These are phyloP conservation scores for Salix exigua DNA, from an alignment of 345 rosid genomes.

Conservation along the genomic window DNA sequence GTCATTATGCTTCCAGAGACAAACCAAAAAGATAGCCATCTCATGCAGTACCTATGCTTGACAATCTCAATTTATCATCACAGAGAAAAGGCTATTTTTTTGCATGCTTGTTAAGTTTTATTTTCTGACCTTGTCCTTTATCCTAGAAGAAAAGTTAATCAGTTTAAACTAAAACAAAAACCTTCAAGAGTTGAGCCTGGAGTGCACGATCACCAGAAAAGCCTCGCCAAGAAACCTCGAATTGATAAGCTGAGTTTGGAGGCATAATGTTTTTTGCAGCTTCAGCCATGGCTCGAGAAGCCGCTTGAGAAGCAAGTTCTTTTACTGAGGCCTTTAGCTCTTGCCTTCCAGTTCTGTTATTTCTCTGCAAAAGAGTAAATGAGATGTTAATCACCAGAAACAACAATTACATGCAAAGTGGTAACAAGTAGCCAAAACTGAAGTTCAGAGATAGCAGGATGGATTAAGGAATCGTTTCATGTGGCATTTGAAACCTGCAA, in stretches of 20 bases:
- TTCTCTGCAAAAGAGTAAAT: conserved; percentile 32
- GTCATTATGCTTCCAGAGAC: background rate
- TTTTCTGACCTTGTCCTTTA: background rate
- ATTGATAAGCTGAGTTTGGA: conserved; percentile 80
- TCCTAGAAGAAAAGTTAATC: background rate
- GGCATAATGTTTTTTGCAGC: conserved; percentile 63
- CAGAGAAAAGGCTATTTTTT: background rate
- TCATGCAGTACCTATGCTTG: background rate
- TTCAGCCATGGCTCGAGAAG: conserved; percentile 66
- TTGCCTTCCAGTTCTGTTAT: conserved; percentile 29
- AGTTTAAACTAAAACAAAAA: conserved; percentile 18
- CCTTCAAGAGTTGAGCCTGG: conserved; percentile 75
- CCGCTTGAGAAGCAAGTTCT: conserved; percentile 85
- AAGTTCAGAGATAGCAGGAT: background rate
- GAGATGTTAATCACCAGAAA: background rate
- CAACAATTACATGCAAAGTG: background rate
- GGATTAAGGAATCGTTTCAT: background rate
- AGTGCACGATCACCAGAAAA: conserved; percentile 55
- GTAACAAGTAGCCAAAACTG: background rate
- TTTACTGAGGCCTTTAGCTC: conserved; percentile 59
- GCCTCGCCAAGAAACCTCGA: conserved; percentile 79
- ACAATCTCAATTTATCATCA: background rate
- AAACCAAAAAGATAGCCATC: background rate
- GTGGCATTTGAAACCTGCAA: background rate
- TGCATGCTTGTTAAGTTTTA: background rate